Base-by-base conservation (phyloP, 306 rosid genomes). In the Spatholobus suberectus region DNA sequence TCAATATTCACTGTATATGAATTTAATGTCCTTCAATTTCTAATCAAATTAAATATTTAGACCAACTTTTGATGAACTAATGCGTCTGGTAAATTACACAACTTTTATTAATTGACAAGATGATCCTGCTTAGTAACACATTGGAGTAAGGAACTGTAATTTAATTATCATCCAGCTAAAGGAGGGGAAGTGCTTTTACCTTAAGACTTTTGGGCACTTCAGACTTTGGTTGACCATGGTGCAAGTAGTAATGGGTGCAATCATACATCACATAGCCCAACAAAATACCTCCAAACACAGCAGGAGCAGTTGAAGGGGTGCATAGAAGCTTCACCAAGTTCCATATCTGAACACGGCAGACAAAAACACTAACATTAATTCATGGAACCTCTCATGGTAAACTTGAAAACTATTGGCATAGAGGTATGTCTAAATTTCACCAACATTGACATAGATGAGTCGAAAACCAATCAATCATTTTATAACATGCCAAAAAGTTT, bases 201-300 rank as follows among this genome's bases (percentile, higher is more conserved):
- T 96, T 96, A 3, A 93, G 92, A 78, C 41, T 69, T 83, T 73
- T 78, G 52, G 92, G 75, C n/a, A 81, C 15, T 2, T 87, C 77
- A 57, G 79, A 81, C 63, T 90, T 81, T n/a, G 98, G 98, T 70
- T 93, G 97, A 79, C 98, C 93, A 80, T 96, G 98, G 86, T 96
- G 99, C 72, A 96, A 87, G 88, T 92, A 96, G 83, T 91, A 93
- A 87, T 96, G 99, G 73, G 98, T 93, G 81, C 91, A 89, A 84
- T 96, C 99, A 84, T 96, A 93, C 77, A 88, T 83, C 81, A 96
- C 99, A 85, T 96, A 93, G 72, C 97, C 97, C 88, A 96, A 85
- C 47, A 96, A 85, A 74, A 89, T 85, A n/a, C 99, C 99, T 71
- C 94, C 99, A 80, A 93, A 86, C 84, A 96, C 32, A 47, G 95